Evolutionary conservation across 345 rosid genomes (phyloP).

Genomic region (Melaleuca alternifolia): DNA sequence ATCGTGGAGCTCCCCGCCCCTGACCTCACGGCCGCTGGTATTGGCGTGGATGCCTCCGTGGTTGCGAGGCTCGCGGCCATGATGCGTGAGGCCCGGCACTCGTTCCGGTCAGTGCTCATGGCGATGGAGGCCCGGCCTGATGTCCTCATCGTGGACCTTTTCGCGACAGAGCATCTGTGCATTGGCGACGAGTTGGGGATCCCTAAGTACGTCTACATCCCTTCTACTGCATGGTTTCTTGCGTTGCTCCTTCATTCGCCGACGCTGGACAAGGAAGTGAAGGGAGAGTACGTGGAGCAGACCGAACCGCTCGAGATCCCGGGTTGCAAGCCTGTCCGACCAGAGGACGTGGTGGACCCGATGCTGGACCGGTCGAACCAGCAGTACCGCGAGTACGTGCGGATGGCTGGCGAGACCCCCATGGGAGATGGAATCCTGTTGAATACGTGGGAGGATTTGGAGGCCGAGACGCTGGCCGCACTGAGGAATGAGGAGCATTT

Average conservation of each 20-base stretch:
- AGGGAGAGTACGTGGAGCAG: constrained; percentile 22
- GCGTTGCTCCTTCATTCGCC: constrained; percentile 25
- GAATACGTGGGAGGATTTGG: constrained; percentile 53
- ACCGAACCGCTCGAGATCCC: constrained; percentile 33
- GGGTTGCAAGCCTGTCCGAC: constrained; percentile 40
- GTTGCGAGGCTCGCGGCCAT: constrained; percentile 4
- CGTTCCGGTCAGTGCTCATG: constrained; percentile 19
- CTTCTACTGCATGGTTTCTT: constrained; percentile 45
- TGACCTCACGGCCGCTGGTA: constrained; percentile 12
- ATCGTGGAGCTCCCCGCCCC: constrained; percentile 19
- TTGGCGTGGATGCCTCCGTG: constrained; percentile 15
- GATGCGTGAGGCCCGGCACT: constrained; percentile 28
- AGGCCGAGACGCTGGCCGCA: constrained; percentile 26
- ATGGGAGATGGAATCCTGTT: constrained; percentile 43
- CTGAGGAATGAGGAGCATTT: constrained; percentile 8
- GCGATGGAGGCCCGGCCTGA: constrained; percentile 21
- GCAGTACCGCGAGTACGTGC: constrained; percentile 8
- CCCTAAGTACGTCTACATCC: constrained; percentile 15
- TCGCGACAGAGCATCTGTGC: constrained; percentile 26
- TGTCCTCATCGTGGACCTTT: constrained; percentile 37
- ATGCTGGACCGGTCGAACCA: constrained; percentile 18
- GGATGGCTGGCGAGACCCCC: constrained; percentile 5
- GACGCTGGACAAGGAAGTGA: constrained; percentile 16
- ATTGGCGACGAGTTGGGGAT: constrained; percentile 27
- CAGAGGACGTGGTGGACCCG: constrained; percentile 26